Evolutionary conservation across 768 basidiomycete species (phyloP).

Genomic region (Agrocybe praecox): DNA sequence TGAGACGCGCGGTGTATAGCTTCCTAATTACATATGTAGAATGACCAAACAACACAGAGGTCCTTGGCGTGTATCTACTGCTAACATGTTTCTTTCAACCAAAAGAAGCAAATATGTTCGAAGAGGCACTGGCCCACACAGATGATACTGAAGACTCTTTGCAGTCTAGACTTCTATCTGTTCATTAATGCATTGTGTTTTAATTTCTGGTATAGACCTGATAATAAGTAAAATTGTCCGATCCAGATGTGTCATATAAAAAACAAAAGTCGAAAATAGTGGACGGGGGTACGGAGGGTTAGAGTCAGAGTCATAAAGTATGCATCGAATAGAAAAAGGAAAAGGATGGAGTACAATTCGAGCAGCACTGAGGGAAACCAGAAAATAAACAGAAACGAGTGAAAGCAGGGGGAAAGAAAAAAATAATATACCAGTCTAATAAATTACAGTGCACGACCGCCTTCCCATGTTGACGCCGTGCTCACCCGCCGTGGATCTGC

Average conservation of each 20-base stretch:
- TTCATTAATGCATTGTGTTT: constrained; percentile 21
- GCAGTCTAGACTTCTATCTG: too few species aligned
- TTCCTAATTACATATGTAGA: too few species aligned
- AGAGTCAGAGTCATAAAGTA: constrained; percentile 3
- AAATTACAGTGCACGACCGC: constrained; percentile 42
- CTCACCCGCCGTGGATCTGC: constrained; percentile 24
- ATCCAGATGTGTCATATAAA: constrained; percentile 31
- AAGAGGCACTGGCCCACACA: too few species aligned
- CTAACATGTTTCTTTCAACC: too few species aligned
- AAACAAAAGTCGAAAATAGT: constrained; percentile 18
- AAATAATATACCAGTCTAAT: constrained; percentile 17
- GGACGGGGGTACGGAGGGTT: constrained; percentile 4
- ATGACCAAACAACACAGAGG: too few species aligned
- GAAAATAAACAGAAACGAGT: constrained; percentile 16
- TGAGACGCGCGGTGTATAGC: too few species aligned
- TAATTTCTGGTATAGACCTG: constrained; percentile 20
- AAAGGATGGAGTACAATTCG: constrained; percentile 14
- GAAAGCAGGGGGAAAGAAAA: constrained; percentile 16
- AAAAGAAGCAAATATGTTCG: too few species aligned
- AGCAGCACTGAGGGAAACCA: constrained; percentile 13
- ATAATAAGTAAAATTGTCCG: constrained; percentile 29
- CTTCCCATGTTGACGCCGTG: constrained; percentile 37
- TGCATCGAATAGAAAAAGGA: constrained; percentile 1
- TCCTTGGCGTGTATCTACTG: too few species aligned
- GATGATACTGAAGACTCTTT: too few species aligned